phyloP scores from a whole-genome alignment of 2,329 filamentous ascomycete species.

The Stagonosporopsis cucurbitacearum region DNA sequence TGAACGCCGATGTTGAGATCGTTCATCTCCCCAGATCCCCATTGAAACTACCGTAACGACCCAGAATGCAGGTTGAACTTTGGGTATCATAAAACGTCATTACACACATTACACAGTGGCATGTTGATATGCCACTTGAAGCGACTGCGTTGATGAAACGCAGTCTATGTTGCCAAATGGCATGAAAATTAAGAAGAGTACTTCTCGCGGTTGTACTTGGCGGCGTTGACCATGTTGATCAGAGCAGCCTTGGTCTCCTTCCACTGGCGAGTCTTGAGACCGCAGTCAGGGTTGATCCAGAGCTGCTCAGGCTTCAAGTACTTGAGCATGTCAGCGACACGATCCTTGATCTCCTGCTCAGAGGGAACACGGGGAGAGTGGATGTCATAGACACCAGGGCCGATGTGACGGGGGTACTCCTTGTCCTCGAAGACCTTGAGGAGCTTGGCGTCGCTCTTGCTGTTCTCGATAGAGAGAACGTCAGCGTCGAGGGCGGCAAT shows the following conservation, averaged over 20 bases:
- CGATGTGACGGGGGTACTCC: slow-evolving; percentile 97
- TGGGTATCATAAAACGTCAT: slow-evolving; percentile 51
- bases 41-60: slow-evolving; percentile 40
- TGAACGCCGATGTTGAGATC: slow-evolving; percentile 51
- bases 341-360: slow-evolving; percentile 98
- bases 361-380: slow-evolving; percentile 97
- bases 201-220: slow-evolving; percentile 95
- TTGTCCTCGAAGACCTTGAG: slow-evolving; percentile 98
- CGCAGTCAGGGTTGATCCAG: slow-evolving; percentile 99
- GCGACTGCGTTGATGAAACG: slow-evolving; percentile 43
- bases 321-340: slow-evolving; percentile 96
- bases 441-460: slow-evolving; percentile 99
- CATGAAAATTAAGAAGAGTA: slow-evolving; percentile 65
- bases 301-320: slow-evolving; percentile 97
- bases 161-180: slow-evolving; percentile 32
- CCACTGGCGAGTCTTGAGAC: slow-evolving; percentile 99
- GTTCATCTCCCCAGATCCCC: slow-evolving; percentile 37
- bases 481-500: slow-evolving; percentile 97
- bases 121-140: slow-evolving; percentile 49
- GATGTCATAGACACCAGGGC: slow-evolving; percentile 99
- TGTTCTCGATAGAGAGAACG: slow-evolving; percentile 99
- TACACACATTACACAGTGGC: slow-evolving; percentile 49
- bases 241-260: slow-evolving; percentile 97
- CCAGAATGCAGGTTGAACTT: slow-evolving; percentile 52
- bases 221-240: slow-evolving; percentile 96